Conservation (phyloP, 805 yeast species). For the Yarrowia phangngaensis region DNA sequence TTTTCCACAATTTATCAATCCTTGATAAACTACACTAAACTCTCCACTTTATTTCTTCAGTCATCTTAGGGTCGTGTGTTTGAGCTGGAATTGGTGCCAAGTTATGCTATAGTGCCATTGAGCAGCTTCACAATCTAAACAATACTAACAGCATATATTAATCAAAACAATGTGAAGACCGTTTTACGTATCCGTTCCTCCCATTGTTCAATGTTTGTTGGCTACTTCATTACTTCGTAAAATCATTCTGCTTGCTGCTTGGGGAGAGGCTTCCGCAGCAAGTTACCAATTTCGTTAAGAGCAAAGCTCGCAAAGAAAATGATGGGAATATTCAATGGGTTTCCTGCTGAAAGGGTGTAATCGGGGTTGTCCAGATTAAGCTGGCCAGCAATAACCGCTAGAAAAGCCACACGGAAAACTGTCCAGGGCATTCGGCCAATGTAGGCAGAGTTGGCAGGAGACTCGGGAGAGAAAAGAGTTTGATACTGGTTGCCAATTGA, state of each 20-base stretch:
- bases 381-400: slow-evolving; percentile 3
- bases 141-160: not conserved
- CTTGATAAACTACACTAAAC: too few species aligned
- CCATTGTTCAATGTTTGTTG: too few species aligned
- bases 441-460: slow-evolving; percentile 14
- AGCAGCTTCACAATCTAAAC: not conserved
- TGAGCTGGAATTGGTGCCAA: too few species aligned
- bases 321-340: slow-evolving; percentile 12
- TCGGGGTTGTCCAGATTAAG: slow-evolving; percentile 4
- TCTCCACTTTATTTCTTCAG: too few species aligned
- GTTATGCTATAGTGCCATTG: too few species aligned
- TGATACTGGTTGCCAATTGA: slow-evolving; percentile 24
- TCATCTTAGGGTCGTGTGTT: too few species aligned
- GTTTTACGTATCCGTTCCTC: too few species aligned
- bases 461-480: slow-evolving; percentile 1
- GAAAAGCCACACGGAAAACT: slow-evolving; percentile 8
- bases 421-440: slow-evolving; percentile 24
- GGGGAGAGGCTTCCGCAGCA: slow-evolving; percentile 10
- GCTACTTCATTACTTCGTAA: too few species aligned
- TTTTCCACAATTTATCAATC: too few species aligned
- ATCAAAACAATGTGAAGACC: too few species aligned
- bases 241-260: too few species aligned
- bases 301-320: slow-evolving; percentile 15
- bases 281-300: slow-evolving; percentile 11
- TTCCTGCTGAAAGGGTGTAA: slow-evolving; percentile 6